These are phyloP conservation scores for Hanseniaspora guilliermondii DNA, from an alignment of 805 yeast genomes.

Conservation along the genomic window DNA sequence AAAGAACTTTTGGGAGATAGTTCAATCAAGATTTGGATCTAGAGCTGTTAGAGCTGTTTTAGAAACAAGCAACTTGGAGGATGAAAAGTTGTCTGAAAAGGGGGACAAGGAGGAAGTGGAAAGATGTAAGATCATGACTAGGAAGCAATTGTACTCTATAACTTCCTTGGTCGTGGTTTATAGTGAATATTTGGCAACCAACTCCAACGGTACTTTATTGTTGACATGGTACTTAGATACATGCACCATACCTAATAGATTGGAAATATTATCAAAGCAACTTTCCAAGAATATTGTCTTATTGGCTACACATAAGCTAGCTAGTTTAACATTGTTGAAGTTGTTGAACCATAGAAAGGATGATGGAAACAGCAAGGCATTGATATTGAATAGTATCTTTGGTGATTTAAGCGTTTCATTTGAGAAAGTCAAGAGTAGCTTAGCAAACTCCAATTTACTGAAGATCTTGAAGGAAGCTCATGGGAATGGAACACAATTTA, in stretches of 20 bases:
- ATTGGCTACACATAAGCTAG: slow-evolving; percentile 70
- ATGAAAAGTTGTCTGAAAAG: background rate
- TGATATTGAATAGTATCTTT: slow-evolving; percentile 54
- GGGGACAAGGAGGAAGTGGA: background rate
- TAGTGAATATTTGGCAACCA: slow-evolving; percentile 66
- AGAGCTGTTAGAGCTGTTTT: slow-evolving; percentile 87
- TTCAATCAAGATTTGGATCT: slow-evolving; percentile 86
- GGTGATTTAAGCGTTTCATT: slow-evolving; percentile 31
- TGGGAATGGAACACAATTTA: slow-evolving; percentile 57
- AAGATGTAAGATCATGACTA: slow-evolving; percentile 31
- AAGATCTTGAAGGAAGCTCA: background rate
- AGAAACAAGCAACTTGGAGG: slow-evolving; percentile 47
- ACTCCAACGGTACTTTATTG: slow-evolving; percentile 76
- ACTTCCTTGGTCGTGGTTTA: slow-evolving; percentile 67
- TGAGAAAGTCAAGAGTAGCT: slow-evolving; percentile 16
- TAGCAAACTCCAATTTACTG: slow-evolving; percentile 20
- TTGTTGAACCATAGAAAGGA: slow-evolving; percentile 60
- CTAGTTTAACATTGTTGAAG: slow-evolving; percentile 70
- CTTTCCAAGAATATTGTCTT: slow-evolving; percentile 49
- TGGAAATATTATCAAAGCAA: slow-evolving; percentile 48
- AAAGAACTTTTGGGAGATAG: slow-evolving; percentile 64
- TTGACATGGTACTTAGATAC: slow-evolving; percentile 93
- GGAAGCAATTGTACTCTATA: slow-evolving; percentile 57
- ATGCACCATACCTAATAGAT: slow-evolving; percentile 52
- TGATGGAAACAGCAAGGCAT: slow-evolving; percentile 41